Conservation (phyloP, 495 filamentous ascomycete genomes). For the Saxophila tyrrhenica region DNA sequence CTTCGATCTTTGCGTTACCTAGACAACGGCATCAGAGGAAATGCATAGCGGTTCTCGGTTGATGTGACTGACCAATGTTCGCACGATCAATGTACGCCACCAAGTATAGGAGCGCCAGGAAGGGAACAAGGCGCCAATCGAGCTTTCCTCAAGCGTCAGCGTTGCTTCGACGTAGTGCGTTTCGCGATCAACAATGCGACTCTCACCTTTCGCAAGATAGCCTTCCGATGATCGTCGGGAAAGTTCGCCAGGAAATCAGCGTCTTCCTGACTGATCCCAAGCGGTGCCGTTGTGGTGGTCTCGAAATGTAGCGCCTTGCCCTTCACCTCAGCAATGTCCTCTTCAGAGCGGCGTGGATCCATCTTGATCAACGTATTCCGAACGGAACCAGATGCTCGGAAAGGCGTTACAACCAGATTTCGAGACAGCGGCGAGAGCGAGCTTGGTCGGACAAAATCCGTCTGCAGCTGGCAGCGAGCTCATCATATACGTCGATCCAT, state of each 20-base stretch:
- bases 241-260: not conserved
- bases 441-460: not conserved
- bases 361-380: not conserved
- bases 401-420: not conserved
- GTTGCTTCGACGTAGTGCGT: not conserved
- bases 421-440: not conserved
- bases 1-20: slow-evolving; percentile 65
- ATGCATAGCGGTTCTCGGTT: not conserved
- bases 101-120: slow-evolving; percentile 38
- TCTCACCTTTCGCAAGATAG: not conserved
- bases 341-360: not conserved
- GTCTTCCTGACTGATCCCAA: not conserved
- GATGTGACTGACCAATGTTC: not conserved
- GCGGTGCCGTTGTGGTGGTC: not conserved
- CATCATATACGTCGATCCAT: not conserved
- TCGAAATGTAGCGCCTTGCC: not conserved
- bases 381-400: not conserved
- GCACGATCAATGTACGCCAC: slow-evolving; percentile 40
- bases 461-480: not conserved
- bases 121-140: slow-evolving; percentile 34
- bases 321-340: not conserved
- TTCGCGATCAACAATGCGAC: not conserved
- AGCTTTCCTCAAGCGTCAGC: slow-evolving; percentile 7
- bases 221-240: not conserved
- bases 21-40: not conserved